Evolutionary conservation across 768 basidiomycete species (phyloP), one percentile per base, ranked within the genome.

Genomic region (Brasilioporus rufonigricans): DNA sequence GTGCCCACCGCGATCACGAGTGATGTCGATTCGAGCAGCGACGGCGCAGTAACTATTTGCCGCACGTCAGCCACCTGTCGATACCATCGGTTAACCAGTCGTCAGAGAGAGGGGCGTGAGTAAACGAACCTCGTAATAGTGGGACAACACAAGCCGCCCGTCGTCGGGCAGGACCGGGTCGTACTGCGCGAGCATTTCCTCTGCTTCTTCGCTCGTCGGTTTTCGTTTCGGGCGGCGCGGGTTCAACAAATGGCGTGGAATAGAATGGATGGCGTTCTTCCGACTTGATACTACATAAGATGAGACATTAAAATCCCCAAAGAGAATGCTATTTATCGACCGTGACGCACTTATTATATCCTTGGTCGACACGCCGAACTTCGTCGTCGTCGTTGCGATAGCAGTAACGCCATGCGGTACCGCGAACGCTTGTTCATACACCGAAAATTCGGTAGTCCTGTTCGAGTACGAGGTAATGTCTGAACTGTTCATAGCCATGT

Each of bases 21-120:
- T 0, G 93, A 93, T 0, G 93, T 98, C 5, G 93, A 95, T 71
- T 98, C 96, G 24, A 97, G 81, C 3, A 91, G 78, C 1, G 94
- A 85, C 0, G 95, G 91, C 0, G 91, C 80, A 2, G 94, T 87
- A 16, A 88, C 61, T 45, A 98, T 86, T 18, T 76, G 74, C 38
- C 79, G 77, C n/a, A 84, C 77, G 48, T 85, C 83, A 14, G 83
- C 80, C 31, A 93, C 82, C 89, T 92, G 62, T 49, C 21, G 0
- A 40, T 2, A 19, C 10, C 27, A 11, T 66, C 21, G 52, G 21
- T n/a, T 9, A 13, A 41, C 27, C 3, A 8, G n/a, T 45, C 10
- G 8, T 5, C n/a, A 19, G 8, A 47, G 14, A 31, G 57, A 24
- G 23, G 8, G 36, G 44, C 63, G 26, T 6, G 3, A 36, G 0